Evolutionary conservation across 257 asterid species (phyloP), one percentile per base, ranked within the genome.

Genomic region (Primulina eburnea): DNA sequence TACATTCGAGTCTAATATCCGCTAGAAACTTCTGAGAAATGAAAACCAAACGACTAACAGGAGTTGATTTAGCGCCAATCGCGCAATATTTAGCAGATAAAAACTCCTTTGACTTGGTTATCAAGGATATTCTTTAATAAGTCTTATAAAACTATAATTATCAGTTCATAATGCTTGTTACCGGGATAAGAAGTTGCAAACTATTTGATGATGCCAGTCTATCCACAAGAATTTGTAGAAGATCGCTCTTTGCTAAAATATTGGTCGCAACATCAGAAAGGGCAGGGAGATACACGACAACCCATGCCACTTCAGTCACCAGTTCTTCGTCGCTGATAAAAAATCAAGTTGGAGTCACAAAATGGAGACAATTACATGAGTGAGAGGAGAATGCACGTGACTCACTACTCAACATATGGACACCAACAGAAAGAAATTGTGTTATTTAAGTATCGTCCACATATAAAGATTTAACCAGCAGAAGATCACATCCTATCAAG

Each of bases 261-360:
- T 82, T 83, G 63, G 90, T 86, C 76, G 97, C 99, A 73, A 77
- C 73, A 74, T 94, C 82, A 78, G 99, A 94, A 64, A 91, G 95
- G 57, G 97, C 96, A 55, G 97, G 84, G 75, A 94, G 95, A 85
- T 94, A 94, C 74, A 91, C 97, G 71, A 86, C 92, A 55, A 91
- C 97, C 99, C 99, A 94, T 63, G 97, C 96, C 57, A 94, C 93
- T 85, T 94, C 99, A 38, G 99, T 89, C 9, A 90, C 89, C 84
- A 94, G 77, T 71, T 94, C 97, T 73, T 89, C 97, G 77, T 89
- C 97, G 82, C 99, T 94, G 84, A 71, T 50, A 75, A 58, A 58
- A 57, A 53, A 73, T 73, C 62, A 69, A 32, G 62, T 73, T 79
- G 64, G 47, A 68, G 72, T 5, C 21, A 68, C 52, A 60, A 58